phyloP scores from a whole-genome alignment of 2,329 filamentous ascomycete genomes.

The Bipolaris sorokiniana region DNA sequence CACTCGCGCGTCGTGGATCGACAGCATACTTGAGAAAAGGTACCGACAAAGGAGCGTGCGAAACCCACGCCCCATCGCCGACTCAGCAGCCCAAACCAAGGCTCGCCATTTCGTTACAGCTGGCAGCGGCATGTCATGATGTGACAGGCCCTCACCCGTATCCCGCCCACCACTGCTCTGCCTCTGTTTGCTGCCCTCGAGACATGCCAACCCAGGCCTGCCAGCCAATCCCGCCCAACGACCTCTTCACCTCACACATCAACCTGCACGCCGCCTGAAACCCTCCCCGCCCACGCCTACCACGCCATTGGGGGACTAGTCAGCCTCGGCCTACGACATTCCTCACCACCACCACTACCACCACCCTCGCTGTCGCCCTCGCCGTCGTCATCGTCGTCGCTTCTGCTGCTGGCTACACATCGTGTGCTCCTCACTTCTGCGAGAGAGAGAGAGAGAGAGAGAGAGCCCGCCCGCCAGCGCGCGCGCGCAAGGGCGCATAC shows the following conservation, averaged over 20 bases:
- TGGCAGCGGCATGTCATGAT: constrained; percentile 37
- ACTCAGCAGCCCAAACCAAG: constrained; percentile 5
- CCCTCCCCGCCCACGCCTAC: constrained; percentile 17
- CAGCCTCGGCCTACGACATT: constrained; percentile 20
- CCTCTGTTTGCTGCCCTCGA: constrained; percentile 4
- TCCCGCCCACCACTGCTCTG: constrained; percentile 27
- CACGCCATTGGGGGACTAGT: neutral
- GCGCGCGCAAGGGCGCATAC: constrained; percentile 53
- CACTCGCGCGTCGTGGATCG: constrained; percentile 10
- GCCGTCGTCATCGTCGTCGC: constrained; percentile 43
- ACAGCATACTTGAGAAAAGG: constrained; percentile 9
- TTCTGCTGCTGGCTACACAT: constrained; percentile 39
- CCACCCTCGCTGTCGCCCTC: constrained; percentile 34
- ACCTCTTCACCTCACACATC: constrained; percentile 26
- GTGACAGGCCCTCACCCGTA: constrained; percentile 22
- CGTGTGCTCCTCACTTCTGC: constrained; percentile 28
- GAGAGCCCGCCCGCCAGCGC: constrained; percentile 12
- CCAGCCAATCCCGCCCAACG: constrained; percentile 39
- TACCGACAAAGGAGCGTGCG: constrained; percentile 12
- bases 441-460: constrained; percentile 1
- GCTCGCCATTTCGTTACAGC: constrained; percentile 13
- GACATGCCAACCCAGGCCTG: neutral
- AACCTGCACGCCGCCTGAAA: constrained; percentile 31
- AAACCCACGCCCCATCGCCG: constrained; percentile 2
- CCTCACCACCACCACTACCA: constrained; percentile 24